A percentile compares a stretch with the other conserved stretches of the same genome.
Conservation (phyloP, 768 basidiomycete genomes). For the Naganishia onofrii region DNA sequence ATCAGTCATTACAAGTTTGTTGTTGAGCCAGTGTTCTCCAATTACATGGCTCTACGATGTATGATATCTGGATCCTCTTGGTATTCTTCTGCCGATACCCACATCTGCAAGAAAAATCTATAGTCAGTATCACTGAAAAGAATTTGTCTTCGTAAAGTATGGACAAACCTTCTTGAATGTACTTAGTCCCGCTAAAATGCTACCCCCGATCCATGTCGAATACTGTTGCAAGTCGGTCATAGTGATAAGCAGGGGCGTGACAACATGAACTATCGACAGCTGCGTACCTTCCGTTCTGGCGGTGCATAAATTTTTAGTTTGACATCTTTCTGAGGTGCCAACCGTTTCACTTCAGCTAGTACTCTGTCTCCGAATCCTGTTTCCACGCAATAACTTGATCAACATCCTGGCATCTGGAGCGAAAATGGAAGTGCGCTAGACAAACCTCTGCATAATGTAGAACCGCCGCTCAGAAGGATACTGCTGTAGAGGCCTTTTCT, state of each 20-base stretch:
- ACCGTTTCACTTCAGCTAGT: conserved; percentile 92
- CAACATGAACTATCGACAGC: neutral
- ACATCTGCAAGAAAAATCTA: conserved; percentile 84
- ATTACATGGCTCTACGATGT: conserved; percentile 74
- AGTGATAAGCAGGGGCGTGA: conserved; percentile 7
- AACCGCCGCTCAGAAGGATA: conserved; percentile 93
- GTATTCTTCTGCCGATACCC: conserved; percentile 98
- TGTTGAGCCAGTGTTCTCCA: neutral
- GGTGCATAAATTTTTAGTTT: conserved; percentile 99
- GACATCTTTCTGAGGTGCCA: conserved; percentile 82
- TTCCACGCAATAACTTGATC: neutral
- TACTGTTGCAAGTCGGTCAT: conserved; percentile 35
- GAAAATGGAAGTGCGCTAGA: neutral
- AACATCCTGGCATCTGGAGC: neutral
- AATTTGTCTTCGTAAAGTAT: too few relatives aligned
- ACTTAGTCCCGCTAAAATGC: conserved; percentile 88
- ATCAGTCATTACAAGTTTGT: conserved; percentile 24
- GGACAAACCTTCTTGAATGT: conserved; percentile 88
- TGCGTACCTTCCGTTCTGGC: conserved; percentile 79
- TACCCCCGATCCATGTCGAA: conserved; percentile 67
- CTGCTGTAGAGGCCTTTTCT: conserved; percentile 93
- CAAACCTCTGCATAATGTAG: conserved; percentile 85
- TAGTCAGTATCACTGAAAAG: too few relatives aligned
- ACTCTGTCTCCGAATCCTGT: conserved; percentile 95
- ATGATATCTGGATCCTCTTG: conserved; percentile 99